Base-by-base conservation (phyloP, 2,329 filamentous ascomycete species). In the Septoria linicola region DNA sequence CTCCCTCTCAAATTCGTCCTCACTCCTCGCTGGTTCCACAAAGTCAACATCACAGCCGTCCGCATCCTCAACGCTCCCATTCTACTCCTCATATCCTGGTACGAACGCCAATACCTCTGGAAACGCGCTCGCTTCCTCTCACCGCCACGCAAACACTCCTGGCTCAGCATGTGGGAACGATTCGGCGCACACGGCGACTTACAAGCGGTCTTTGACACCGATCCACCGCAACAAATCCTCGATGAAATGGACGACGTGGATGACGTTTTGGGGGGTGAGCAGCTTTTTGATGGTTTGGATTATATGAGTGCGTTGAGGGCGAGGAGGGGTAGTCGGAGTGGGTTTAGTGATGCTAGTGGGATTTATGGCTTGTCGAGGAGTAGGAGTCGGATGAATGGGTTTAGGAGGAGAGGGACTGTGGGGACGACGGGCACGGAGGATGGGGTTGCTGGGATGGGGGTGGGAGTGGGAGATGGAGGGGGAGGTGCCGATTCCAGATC, bases 21-120 rank as follows among this genome's bases (percentile, higher is more conserved):
- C 30, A 83, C 82, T n/a, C 82, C 87, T 0, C 83, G 89, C 37
- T 92, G 88, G 88, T 93, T 93, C 66, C 89, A 95, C 74, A 93
- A 92, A 71, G 87, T 92, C 63, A 90, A 95, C 66, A 88, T 95
- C 51, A 81, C 83, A 51, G 80, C 81, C 8, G 85, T 93, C 17
- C 83, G 88, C 31, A 72, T 83, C 7, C 78, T 91, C 62, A 93
- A 93, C 68, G 76, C 87, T 2, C 89, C 89, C 0, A 73, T 91
- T 4, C 76, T 95, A 1, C 76, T 92, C 3, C 61, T 85, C 53
- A 87, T 95, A 54, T 82, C 84, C 14, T 71, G 84, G 16, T 79
- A 84, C 55, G 89, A 95, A 69, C 82, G 89, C 43, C 79, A 80
- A 4, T 74, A 82, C 8, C 77, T 91, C 13, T 89, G 87, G 85